Evolutionary conservation across 2,329 filamentous ascomycete species (phyloP).

Genomic region (Aspergillus fumigatiaffinis): DNA sequence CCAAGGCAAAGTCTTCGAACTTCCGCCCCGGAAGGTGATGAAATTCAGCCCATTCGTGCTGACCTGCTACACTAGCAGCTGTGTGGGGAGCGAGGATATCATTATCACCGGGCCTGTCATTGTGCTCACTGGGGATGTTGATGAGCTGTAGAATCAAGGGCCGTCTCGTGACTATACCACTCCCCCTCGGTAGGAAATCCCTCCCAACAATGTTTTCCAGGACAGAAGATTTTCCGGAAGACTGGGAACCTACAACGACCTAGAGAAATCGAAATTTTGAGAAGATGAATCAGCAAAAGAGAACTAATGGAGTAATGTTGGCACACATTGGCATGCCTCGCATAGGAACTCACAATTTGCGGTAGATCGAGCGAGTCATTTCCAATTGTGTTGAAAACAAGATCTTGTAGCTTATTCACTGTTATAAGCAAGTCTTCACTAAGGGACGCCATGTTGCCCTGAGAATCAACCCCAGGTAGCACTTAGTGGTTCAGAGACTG

Average conservation of each 20-base stretch:
- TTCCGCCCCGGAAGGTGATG: constrained; percentile 86
- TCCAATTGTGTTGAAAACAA: constrained; percentile 99
- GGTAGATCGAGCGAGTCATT: constrained; percentile 96
- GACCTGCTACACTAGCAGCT: constrained; percentile 65
- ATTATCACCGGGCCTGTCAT: constrained; percentile 65
- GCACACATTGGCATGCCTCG: not conserved
- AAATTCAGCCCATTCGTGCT: constrained; percentile 87
- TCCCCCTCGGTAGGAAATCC: constrained; percentile 93
- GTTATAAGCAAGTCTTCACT: constrained; percentile 92
- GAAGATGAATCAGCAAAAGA: not conserved
- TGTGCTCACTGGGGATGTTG: constrained; percentile 75
- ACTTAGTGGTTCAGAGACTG: not conserved
- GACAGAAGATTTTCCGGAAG: constrained; percentile 95
- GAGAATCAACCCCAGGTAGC: not conserved
- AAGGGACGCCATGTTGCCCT: constrained; percentile 74
- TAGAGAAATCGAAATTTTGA: constrained; percentile 39
- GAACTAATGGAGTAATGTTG: not conserved
- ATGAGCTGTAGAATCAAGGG: constrained; percentile 97
- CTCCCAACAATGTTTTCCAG: constrained; percentile 98
- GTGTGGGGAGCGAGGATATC: constrained; percentile 69
- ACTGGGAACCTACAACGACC: constrained; percentile 98
- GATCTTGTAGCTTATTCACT: constrained; percentile 96
- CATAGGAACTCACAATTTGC: constrained; percentile 73
- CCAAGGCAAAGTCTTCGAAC: constrained; percentile 87
- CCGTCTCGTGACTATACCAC: constrained; percentile 90